Conservation (phyloP, 305 asterid species). For the Fraxinus velutina region DNA sequence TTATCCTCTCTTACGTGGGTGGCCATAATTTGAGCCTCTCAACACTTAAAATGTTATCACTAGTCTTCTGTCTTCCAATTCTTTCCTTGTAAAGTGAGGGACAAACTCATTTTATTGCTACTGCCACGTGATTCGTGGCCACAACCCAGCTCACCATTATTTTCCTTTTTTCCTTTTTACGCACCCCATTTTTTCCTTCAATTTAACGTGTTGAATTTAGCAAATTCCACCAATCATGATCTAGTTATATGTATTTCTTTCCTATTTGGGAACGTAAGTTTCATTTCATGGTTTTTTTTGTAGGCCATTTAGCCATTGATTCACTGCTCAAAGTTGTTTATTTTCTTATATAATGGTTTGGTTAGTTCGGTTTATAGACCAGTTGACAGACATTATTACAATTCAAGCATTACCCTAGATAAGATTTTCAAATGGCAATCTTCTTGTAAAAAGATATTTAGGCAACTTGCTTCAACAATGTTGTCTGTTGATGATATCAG, state of each 20-base stretch:
- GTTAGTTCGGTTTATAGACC: slow-evolving; percentile 18
- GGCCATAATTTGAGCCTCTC: slow-evolving; percentile 31
- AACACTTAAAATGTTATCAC: slow-evolving; percentile 28
- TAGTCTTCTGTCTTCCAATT: slow-evolving; percentile 41
- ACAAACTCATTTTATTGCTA: slow-evolving; percentile 43
- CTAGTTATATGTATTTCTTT: slow-evolving; percentile 19
- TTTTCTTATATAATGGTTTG: neutral
- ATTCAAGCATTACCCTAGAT: slow-evolving; percentile 19
- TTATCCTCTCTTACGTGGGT: slow-evolving; percentile 32
- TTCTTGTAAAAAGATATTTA: slow-evolving; percentile 18
- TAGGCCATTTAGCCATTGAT: slow-evolving; percentile 10
- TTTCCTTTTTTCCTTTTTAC: slow-evolving; percentile 16
- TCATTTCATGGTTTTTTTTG: neutral
- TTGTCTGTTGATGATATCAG: slow-evolving; percentile 17
- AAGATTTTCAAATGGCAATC: slow-evolving; percentile 21
- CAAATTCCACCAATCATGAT: slow-evolving; percentile 9
- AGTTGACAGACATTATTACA: slow-evolving; percentile 21
- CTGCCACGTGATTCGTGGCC: slow-evolving; percentile 39
- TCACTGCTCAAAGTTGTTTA: neutral
- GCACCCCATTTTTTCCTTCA: slow-evolving; percentile 12
- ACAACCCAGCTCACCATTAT: slow-evolving; percentile 19
- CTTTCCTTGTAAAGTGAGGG: slow-evolving; percentile 52
- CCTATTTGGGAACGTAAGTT: slow-evolving; percentile 32
- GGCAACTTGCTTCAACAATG: slow-evolving; percentile 12
- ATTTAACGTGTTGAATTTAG: neutral